Conservation (phyloP, 148 eudicot species). For the Limonium bicolor region DNA sequence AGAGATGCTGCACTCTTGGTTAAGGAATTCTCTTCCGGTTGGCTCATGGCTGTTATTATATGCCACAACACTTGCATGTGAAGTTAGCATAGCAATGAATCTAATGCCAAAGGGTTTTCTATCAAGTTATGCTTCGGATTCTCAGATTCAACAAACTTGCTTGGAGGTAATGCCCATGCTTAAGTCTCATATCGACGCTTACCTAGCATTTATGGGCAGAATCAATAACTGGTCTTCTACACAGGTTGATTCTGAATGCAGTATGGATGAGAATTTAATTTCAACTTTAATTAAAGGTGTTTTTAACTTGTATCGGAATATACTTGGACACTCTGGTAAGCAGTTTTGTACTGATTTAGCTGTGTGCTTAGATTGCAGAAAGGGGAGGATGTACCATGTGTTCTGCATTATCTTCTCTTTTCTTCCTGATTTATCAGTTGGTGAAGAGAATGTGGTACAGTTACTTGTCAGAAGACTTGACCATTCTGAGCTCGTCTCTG, state of each 20-base stretch:
- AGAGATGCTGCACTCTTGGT: conserved; percentile 21
- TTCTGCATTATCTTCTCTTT: conserved; percentile 11
- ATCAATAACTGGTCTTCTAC: not conserved
- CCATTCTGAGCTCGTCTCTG: conserved; percentile 12
- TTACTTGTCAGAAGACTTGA: conserved; percentile 19
- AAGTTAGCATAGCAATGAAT: conserved; percentile 10
- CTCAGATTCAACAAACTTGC: conserved; percentile 2
- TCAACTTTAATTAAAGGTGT: conserved; percentile 14
- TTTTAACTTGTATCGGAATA: conserved; percentile 15
- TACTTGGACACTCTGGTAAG: conserved; percentile 11
- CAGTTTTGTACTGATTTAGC: conserved; percentile 10
- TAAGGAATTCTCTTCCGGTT: conserved; percentile 11
- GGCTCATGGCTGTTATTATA: conserved; percentile 19
- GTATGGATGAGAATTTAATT: conserved; percentile 10
- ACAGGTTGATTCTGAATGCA: not conserved
- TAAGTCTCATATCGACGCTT: conserved; percentile 17
- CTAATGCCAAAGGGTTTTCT: conserved; percentile 1
- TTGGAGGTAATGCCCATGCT: conserved; percentile 13
- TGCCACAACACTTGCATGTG: conserved; percentile 23
- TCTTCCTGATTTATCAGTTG: conserved; percentile 19
- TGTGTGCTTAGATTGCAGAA: conserved; percentile 18
- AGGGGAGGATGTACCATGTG: conserved; percentile 5
- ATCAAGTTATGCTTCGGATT: conserved; percentile 4
- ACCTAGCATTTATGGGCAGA: conserved; percentile 7
- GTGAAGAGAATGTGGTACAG: conserved; percentile 13